Conservation (phyloP, 495 filamentous ascomycete genomes). For the Penicillium ucsense region DNA sequence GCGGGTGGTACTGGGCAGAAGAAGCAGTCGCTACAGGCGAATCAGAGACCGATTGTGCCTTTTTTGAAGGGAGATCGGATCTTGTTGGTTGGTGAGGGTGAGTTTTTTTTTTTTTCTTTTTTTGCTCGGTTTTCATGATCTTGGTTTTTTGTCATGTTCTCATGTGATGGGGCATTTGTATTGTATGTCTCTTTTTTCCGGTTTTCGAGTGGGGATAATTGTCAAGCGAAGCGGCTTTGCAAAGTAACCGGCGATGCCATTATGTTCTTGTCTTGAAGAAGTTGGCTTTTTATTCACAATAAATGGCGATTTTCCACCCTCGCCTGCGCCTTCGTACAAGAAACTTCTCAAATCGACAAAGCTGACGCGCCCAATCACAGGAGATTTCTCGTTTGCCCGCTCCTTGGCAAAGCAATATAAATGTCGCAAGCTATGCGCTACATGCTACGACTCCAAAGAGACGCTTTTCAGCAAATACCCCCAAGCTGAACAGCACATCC, state of each 20-base stretch:
- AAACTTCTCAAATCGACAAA: too few relatives aligned
- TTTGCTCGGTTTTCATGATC: background rate
- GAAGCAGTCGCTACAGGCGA: constrained; percentile 9
- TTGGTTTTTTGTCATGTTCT: background rate
- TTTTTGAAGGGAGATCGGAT: constrained; percentile 62
- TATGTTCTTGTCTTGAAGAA: background rate
- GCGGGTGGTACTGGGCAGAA: constrained; percentile 1
- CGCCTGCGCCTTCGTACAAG: background rate
- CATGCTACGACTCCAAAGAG: constrained; percentile 49
- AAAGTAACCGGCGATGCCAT: too few relatives aligned
- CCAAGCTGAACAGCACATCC: constrained; percentile 52
- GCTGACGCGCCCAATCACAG: constrained; percentile 12
- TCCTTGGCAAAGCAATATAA: constrained; percentile 63
- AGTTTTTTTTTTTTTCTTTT: constrained; percentile 9
- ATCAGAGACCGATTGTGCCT: constrained; percentile 56
- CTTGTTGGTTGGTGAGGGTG: constrained; percentile 79
- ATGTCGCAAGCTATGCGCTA: constrained; percentile 55
- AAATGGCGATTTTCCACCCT: background rate
- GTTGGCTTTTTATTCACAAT: background rate
- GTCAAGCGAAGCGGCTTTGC: background rate
- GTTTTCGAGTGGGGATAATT: background rate
- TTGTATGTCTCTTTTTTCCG: background rate
- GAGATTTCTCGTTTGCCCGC: constrained; percentile 81
- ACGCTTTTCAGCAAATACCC: constrained; percentile 64
- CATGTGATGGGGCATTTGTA: background rate